Percentiles rank a stretch among this genome's conserved stretches.
phyloP scores from a whole-genome alignment of 75 land plant species.

The Pinus tabuliformis region DNA sequence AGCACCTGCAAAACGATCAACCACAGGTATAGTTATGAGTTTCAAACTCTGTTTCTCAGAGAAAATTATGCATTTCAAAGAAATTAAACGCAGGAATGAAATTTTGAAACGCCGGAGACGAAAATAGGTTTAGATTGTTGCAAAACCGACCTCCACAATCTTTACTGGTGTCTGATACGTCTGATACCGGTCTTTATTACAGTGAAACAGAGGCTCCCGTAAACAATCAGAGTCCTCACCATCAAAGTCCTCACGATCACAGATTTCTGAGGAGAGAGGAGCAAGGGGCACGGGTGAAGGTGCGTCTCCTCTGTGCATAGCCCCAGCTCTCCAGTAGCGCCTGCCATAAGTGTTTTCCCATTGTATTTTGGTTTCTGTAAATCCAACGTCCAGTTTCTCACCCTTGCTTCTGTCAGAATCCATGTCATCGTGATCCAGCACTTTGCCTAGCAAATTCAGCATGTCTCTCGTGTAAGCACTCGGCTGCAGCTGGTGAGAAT shows the following conservation, averaged over 20 bases:
- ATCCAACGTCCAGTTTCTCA: conserved; percentile 71
- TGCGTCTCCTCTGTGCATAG: conserved; percentile 61
- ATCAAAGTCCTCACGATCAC: background rate
- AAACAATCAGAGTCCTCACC: background rate
- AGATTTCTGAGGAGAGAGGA: conserved; percentile 13
- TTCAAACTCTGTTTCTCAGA: background rate
- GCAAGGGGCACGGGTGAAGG: conserved; percentile 20
- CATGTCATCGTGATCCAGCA: conserved; percentile 87
- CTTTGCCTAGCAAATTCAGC: conserved; percentile 41
- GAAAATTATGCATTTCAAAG: background rate
- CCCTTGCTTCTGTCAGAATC: conserved; percentile 77
- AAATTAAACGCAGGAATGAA: background rate
- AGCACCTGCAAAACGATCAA: conserved; percentile 32
- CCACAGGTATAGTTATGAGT: background rate
- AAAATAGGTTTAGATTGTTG: background rate
- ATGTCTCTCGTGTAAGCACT: conserved; percentile 60
- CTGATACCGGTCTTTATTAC: conserved; percentile 16
- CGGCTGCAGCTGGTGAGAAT: conserved; percentile 79
- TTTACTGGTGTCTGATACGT: conserved; percentile 24
- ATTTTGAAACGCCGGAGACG: background rate
- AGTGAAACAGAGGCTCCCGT: conserved; percentile 4
- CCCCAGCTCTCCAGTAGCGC: conserved; percentile 79
- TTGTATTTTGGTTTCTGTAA: conserved; percentile 54
- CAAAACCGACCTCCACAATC: conserved; percentile 28
- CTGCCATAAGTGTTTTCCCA: conserved; percentile 68